A percentile compares a stretch with the other conserved stretches of the same genome.
Conservation (phyloP, 2,329 filamentous ascomycete species). For the Zymoseptoria crescenta region DNA sequence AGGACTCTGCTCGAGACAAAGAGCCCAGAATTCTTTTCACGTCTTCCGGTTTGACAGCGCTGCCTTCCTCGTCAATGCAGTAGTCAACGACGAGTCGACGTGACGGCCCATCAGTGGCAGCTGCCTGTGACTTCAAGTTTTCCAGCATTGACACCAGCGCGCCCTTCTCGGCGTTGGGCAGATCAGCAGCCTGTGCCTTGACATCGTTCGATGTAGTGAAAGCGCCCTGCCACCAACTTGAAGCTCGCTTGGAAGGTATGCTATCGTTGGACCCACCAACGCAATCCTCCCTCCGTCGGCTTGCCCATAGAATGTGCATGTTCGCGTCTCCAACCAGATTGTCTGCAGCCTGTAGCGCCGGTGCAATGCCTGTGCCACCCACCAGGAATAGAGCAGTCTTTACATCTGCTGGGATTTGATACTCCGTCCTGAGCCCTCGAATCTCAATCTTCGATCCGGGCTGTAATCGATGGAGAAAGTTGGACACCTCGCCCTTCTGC, state of each 20-base stretch:
- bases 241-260: slow-evolving; percentile 8
- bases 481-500: slow-evolving; percentile 74
- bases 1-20: slow-evolving; percentile 19
- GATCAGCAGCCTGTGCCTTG: slow-evolving; percentile 1
- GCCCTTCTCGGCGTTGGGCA: slow-evolving; percentile 30
- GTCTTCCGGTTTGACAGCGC: slow-evolving; percentile 47
- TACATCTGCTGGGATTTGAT: slow-evolving; percentile 44
- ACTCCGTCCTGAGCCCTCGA: slow-evolving; percentile 70
- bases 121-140: slow-evolving; percentile 43
- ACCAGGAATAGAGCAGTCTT: slow-evolving; percentile 71
- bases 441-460: slow-evolving; percentile 61
- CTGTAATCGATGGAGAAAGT: slow-evolving; percentile 67
- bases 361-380: slow-evolving; percentile 86
- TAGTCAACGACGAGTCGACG: slow-evolving; percentile 58
- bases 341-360: slow-evolving; percentile 72
- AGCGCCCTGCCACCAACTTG: slow-evolving; percentile 10
- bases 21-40: slow-evolving; percentile 25
- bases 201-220: not conserved
- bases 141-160: slow-evolving; percentile 56
- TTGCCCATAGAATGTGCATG: slow-evolving; percentile 79
- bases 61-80: slow-evolving; percentile 73
- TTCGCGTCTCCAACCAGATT: slow-evolving; percentile 42
- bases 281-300: slow-evolving; percentile 58
- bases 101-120: not conserved
- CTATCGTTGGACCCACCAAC: slow-evolving; percentile 50